These are phyloP conservation scores for Haplosporangium sp. DNA, from an alignment of 371 early-diverging fungal genomes.

Conservation along the genomic window DNA sequence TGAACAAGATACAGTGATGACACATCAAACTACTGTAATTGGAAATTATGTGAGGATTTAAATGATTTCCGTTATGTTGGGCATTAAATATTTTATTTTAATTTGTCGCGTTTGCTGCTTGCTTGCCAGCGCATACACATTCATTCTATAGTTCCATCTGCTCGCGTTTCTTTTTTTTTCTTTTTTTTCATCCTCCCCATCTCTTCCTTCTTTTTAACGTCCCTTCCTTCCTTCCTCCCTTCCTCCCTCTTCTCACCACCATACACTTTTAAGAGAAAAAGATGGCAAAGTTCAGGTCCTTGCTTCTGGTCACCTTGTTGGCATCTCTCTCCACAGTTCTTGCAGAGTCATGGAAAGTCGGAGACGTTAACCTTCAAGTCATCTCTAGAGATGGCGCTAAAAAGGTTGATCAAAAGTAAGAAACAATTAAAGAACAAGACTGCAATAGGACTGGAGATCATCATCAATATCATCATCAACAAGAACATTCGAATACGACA, in stretches of 20 bases:
- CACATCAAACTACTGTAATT: background rate
- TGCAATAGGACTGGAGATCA: background rate
- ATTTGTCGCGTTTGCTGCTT: background rate
- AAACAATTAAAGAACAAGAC: background rate
- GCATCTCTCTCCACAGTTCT: constrained; percentile 40
- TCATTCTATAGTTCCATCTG: background rate
- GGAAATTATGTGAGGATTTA: background rate
- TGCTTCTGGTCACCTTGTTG: constrained; percentile 30
- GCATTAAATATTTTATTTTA: background rate
- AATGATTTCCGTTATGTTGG: background rate
- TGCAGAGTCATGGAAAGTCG: constrained; percentile 44
- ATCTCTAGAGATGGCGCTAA: constrained; percentile 23
- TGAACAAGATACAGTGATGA: no score
- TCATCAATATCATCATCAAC: background rate
- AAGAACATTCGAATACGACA: no score
- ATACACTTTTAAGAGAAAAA: constrained; percentile 7
- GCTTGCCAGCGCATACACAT: no score
- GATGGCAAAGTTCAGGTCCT: constrained; percentile 43
- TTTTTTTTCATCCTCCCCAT: background rate
- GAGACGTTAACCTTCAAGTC: constrained; percentile 40
- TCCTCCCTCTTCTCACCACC: background rate
- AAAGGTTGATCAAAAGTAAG: constrained; percentile 46
- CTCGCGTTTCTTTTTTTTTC: background rate
- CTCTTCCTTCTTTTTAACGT: background rate
- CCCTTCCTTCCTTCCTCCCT: background rate